Evolutionary conservation across 164 flowering plant genomes (phyloP).

Genomic region (Aristolochia californica): DNA sequence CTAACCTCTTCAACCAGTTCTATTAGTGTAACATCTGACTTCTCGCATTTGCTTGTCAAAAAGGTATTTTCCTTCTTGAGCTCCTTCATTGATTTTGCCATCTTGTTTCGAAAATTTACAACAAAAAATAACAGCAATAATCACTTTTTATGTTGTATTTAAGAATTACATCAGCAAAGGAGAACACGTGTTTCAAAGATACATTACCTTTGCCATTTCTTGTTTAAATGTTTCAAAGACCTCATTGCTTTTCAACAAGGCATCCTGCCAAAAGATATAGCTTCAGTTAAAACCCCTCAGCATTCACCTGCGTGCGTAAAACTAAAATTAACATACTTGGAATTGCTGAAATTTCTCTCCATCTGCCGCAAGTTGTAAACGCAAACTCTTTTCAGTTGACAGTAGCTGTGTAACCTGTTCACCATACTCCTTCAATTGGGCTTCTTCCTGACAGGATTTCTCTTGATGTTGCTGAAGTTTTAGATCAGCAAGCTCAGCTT

Average conservation of each 20-base stretch:
- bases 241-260: slow-evolving; percentile 78
- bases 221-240: slow-evolving; percentile 91
- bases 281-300: neutral
- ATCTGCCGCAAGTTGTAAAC: slow-evolving; percentile 72
- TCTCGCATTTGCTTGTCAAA: slow-evolving; percentile 81
- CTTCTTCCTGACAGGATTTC: slow-evolving; percentile 65
- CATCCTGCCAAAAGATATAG: slow-evolving; percentile 54
- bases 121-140: neutral
- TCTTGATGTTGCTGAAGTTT: slow-evolving; percentile 82
- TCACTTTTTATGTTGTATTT: neutral
- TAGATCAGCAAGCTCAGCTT: slow-evolving; percentile 82
- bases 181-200: neutral
- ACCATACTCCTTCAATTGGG: slow-evolving; percentile 77
- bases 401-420: slow-evolving; percentile 81
- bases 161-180: neutral
- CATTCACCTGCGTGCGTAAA: neutral
- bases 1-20: slow-evolving; percentile 88
- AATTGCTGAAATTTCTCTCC: slow-evolving; percentile 96
- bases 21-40: slow-evolving; percentile 71
- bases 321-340: slow-evolving; percentile 37
- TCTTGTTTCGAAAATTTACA: slow-evolving; percentile 23
- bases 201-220: slow-evolving; percentile 88
- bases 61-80: slow-evolving; percentile 83
- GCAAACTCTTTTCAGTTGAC: slow-evolving; percentile 83
- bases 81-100: slow-evolving; percentile 80